Base-by-base conservation (phyloP, 305 asterid genomes). In the Solanum aculeatissimum region DNA sequence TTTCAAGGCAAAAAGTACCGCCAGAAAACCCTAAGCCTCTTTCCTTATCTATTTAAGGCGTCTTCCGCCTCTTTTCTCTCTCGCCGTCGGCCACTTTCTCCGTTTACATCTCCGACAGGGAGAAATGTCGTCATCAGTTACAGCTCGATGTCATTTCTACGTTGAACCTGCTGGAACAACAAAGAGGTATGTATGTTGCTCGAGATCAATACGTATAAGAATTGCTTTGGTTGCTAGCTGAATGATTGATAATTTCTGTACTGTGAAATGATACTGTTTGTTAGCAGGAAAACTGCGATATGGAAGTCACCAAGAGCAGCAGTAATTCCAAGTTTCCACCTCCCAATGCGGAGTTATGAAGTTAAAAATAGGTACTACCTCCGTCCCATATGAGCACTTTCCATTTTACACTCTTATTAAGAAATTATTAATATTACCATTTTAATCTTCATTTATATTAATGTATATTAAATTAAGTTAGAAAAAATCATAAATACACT, bases 341-440 rank as follows among this genome's bases (percentile, higher is more conserved):
- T 95, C 25, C 99, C 98, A 15, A 96, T 95, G 99, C 95, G 97
- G 32, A 96, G 99, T 88, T 83, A 87, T 84, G 98, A 96, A 91
- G 93, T 91, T 83, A 96, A 95, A 83, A 96, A 95, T 87, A 90
- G 99, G 99, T n/a, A n/a, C n/a, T n/a, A n/a, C n/a, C n/a, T n/a
- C n/a, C n/a, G n/a, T n/a, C n/a, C n/a, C n/a, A n/a, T n/a, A n/a
- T n/a, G n/a, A n/a, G n/a, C n/a, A n/a, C n/a, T n/a, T n/a, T n/a
- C n/a, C n/a, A n/a, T n/a, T n/a, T n/a, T n/a, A n/a, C n/a, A n/a
- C n/a, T n/a, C n/a, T n/a, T n/a, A n/a, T n/a, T n/a, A n/a, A n/a
- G n/a, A n/a, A n/a, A n/a, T n/a, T n/a, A n/a, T n/a, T n/a, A n/a
- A n/a, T n/a, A n/a, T n/a, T n/a, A n/a, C n/a, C n/a, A n/a, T n/a